Evolutionary conservation across 345 rosid genomes (phyloP), one percentile per base, ranked within the genome.

Genomic region (Sisymbrium altissimum): DNA sequence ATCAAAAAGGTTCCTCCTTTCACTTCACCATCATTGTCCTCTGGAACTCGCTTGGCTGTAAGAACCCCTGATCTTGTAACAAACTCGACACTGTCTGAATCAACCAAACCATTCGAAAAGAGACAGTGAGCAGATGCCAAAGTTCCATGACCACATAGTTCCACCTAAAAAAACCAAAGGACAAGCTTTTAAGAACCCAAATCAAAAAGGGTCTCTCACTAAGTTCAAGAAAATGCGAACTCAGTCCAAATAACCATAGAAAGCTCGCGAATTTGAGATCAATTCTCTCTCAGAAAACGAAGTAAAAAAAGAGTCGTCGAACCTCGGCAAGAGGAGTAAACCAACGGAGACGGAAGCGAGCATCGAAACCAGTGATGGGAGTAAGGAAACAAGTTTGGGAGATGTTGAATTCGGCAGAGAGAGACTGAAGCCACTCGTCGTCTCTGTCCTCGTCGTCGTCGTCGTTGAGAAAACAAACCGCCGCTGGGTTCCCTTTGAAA

Each of bases 401-500:
- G 81, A 83, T 2, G 49, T 84, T 86, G 81, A 89, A 89, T 77
- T 89, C 92, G 7, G 76, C 46, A 27, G 90, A 85, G 13, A 87
- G 73, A 1, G 84, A 71, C 60, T 88, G 96, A 64, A 93, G 41
- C 98, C 98, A 93, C 17, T 69, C 41, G 23, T 90, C 91, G 35
- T 87, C 90, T 78, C 79, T 82, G 10, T 85, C 88, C 63, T 83
- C 80, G 27, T 85, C 88, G 65, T 83, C 80, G 27, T 86, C 87
- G 49, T 87, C 81, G 45, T 55, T 4, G 67, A 93, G 74, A 59
- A 91, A 80, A 49, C 97, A 93, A 18, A 93, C 97, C 0, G 94
- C 94, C 0, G 96, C 96, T 12, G 97, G 98, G 71, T 89, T 93
- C 5, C 98, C 96, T 84, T 84, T 84, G 83, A 91, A 93, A 6